Evolutionary conservation across 2,329 filamentous ascomycete species (phyloP), one percentile per base, ranked within the genome.

Genomic region (Exophiala alcalophila): DNA sequence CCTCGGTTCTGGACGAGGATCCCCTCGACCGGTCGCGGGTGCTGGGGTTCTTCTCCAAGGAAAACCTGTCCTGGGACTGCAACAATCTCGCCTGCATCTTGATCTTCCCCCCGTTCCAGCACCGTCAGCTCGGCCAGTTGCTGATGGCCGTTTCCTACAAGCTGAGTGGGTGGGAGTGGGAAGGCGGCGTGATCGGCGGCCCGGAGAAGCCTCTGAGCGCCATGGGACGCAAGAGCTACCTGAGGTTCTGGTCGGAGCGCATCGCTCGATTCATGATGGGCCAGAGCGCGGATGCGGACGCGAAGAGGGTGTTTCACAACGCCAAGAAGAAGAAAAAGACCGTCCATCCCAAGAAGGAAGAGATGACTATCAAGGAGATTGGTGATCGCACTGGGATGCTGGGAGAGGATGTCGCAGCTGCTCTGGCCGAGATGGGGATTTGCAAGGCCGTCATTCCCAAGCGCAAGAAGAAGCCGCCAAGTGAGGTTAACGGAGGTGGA

Each of bases 21-120:
- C 59, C 65, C 55, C 38, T 48, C 6, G 29, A 47, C 19, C 42
- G 44, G 6, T 48, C 53, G 4, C 80, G 83, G 59, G 82, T 96
- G 20, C 79, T 91, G 1, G 92, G 92, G n/a, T 97, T 97, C 74
- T 98, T 97, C 70, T 94, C 86, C 52, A 97, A 98, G 63, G 92
- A 98, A 65, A 97, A 97, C 64, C 85, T 96, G 73, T 95, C 88
- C 3, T 98, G 92, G 91, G 92, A 98, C 59, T 90, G 91, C 59
- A 97, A 98, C 65, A 98, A 97, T 55, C 76, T 98, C 4, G 92
- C 92, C 1, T 98, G 92, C 62, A 98, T 98, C 56, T 74, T 97
- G 5, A 78, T 97, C 11, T 97, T 97, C 59, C 92, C 92, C 1
- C 92, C 92, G 0, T 97, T 91, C 81, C 91, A 97, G 65, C 83